These are phyloP conservation scores for Fusarium clavum DNA, from an alignment of 2,329 filamentous ascomycete species.

Conservation along the genomic window DNA sequence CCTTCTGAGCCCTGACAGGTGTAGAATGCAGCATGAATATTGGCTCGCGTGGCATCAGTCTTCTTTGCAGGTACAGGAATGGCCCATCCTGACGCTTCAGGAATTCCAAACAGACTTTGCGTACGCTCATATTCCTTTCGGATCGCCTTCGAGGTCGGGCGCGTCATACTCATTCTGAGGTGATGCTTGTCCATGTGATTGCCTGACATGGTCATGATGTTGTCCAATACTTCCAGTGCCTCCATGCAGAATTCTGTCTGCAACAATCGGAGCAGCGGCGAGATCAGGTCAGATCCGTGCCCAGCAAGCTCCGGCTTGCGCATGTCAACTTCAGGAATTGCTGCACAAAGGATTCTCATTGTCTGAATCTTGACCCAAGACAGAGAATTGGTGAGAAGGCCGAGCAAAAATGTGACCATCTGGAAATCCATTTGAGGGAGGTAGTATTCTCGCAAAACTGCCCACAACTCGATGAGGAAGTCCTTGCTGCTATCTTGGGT, in stretches of 20 bases:
- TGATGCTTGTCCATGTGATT: constrained; percentile 95
- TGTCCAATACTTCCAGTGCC: constrained; percentile 89
- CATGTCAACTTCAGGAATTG: constrained; percentile 94
- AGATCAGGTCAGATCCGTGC: constrained; percentile 94
- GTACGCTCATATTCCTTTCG: constrained; percentile 96
- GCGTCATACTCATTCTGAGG: constrained; percentile 97
- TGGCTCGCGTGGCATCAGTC: constrained; percentile 85
- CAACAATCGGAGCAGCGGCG: constrained; percentile 86
- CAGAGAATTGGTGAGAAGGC: constrained; percentile 87
- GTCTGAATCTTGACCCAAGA: constrained; percentile 93
- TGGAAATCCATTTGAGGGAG: constrained; percentile 86
- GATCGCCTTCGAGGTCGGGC: constrained; percentile 83
- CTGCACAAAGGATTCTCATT: constrained; percentile 86
- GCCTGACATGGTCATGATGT: constrained; percentile 93
- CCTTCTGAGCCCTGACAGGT: constrained; percentile 81
- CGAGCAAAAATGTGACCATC: constrained; percentile 89
- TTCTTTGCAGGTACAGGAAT: constrained; percentile 93
- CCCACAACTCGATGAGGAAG: constrained; percentile 79
- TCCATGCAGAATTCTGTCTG: constrained; percentile 96
- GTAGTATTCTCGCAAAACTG: constrained; percentile 80
- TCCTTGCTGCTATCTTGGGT: constrained; percentile 77
- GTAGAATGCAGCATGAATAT: constrained; percentile 96
- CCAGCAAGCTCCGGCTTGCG: constrained; percentile 87
- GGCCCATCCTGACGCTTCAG: constrained; percentile 95
- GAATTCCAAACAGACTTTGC: constrained; percentile 95